Evolutionary conservation across 164 flowering plant species (phyloP), one percentile per base, ranked within the genome.

Genomic region (Platanus orientalis): DNA sequence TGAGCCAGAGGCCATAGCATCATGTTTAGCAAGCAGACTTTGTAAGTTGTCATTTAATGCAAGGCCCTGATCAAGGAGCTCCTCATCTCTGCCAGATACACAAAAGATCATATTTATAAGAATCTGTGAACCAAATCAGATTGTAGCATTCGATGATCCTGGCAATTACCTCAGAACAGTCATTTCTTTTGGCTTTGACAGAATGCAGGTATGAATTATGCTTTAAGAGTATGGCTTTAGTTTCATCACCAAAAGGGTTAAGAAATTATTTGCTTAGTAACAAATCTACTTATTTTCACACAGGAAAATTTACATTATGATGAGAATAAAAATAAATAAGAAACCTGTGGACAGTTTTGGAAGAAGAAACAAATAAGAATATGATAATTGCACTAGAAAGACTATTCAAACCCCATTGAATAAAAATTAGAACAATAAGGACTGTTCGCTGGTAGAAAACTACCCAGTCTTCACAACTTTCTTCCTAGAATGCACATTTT

Each of bases 1-100:
- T 21, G 76, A 71, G 72, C 96, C 96, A 71, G 89, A 81, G 27
- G 92, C 97, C 54, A 95, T 80, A 13, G 94, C 89, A 67, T 92
- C 99, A 71, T 92, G 86, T 72, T 77, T 95, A 44, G 88, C 92
- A 58, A 95, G 88, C 69, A 87, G 53, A 71, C 44, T 76, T 70
- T 92, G 97, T 61, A 95, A 49, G 63, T 62, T 60, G 72, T 95
- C 99, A 78, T 95, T 91, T 58, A 95, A 52, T 49, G 79, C 88
- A 62, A 95, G 93, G 48, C 96, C 97, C 52, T 72, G 82, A 45
- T 73, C 89, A 49, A 94, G 89, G 71, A 94, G 87, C 69, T 84
- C 92, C 64, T 89, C 96, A 70, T 94, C 97, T 60, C 99, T 94
- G 81, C 66, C 54, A 61, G 64, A 68, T 23, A 49, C 23, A 14